These are phyloP conservation scores for Tricholoma matsutake DNA, from an alignment of 768 basidiomycete genomes.

Conservation along the genomic window DNA sequence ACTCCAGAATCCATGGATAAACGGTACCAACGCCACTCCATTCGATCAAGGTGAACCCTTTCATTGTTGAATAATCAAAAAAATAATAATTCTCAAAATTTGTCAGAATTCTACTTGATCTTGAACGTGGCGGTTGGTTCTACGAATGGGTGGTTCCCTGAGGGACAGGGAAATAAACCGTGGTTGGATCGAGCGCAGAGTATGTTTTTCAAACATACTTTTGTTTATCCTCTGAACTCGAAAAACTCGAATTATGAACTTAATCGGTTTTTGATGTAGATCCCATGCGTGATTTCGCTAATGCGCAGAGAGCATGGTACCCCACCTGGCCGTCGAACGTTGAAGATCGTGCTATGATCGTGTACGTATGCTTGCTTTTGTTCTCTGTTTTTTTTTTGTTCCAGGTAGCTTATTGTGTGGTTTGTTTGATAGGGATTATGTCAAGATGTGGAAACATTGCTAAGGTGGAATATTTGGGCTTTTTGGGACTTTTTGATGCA, in stretches of 20 bases:
- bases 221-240: too few species aligned
- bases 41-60: conserved; percentile 64
- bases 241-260: too few species aligned
- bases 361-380: conserved; percentile 42
- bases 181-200: conserved; percentile 67
- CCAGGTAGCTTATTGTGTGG: not conserved
- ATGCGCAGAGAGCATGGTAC: conserved; percentile 56
- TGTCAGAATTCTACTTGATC: conserved; percentile 75
- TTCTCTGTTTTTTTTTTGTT: not conserved
- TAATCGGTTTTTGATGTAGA: conserved; percentile 34
- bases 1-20: conserved; percentile 73
- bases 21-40: conserved; percentile 73
- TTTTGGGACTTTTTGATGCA: too few species aligned
- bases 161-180: conserved; percentile 74
- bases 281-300: conserved; percentile 64
- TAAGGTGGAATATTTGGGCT: conserved; percentile 3
- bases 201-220: too few species aligned
- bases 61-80: not conserved
- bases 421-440: conserved; percentile 40
- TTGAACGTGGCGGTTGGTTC: conserved; percentile 79
- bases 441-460: conserved; percentile 59
- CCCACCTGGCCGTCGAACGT: conserved; percentile 69
- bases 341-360: conserved; percentile 62
- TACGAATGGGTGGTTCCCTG: conserved; percentile 90
- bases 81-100: too few species aligned